Evolutionary conservation across 331 rosid species (phyloP), one percentile per base, ranked within the genome.

Genomic region (Pyracantha coccinea): DNA sequence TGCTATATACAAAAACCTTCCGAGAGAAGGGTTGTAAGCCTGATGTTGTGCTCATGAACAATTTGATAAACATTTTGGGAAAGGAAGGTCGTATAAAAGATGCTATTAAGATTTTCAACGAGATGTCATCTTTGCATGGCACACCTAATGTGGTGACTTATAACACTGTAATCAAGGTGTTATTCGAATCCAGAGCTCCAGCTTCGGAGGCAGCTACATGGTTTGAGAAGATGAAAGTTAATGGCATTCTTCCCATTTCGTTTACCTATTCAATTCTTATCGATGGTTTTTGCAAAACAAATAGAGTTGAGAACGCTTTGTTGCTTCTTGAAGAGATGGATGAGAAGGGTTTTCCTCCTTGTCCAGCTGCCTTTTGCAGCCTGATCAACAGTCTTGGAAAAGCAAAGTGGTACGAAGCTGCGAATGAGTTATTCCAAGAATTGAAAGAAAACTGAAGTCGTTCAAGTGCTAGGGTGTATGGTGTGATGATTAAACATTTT

Each of bases 291-390:
- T 94, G 96, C 86, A 91, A 94, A 84, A 90, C 97, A 69, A 88
- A 87, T 76, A 83, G 89, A 83, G 86, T 94, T 63, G 97, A 94
- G 85, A 87, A 88, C 78, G 98, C 98, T 68, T 74, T 94, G 78
- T 31, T 94, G 84, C 97, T 94, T 87, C 97, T 91, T n/a, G 97
- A 94, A 71, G 98, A 91, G 83, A 94, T 94, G 98, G 98, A 94
- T 67, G 98, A 94, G 83, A 94, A 85, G 67, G 97, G 98, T 16
- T 87, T 89, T 85, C 96, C 98, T 17, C 95, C 98, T 45, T 91
- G 98, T 79, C 93, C 98, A 66, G 95, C 98, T 80, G 97, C 97
- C 44, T 91, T 90, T 79, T 91, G 98, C 89, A 94, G 97, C 87
- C 81, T 94, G 83, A 94, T 94, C 85, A 88, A 94, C 66, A 84